These are phyloP conservation scores for Mentha longifolia DNA, from an alignment of 257 asterid species.

Conservation along the genomic window DNA sequence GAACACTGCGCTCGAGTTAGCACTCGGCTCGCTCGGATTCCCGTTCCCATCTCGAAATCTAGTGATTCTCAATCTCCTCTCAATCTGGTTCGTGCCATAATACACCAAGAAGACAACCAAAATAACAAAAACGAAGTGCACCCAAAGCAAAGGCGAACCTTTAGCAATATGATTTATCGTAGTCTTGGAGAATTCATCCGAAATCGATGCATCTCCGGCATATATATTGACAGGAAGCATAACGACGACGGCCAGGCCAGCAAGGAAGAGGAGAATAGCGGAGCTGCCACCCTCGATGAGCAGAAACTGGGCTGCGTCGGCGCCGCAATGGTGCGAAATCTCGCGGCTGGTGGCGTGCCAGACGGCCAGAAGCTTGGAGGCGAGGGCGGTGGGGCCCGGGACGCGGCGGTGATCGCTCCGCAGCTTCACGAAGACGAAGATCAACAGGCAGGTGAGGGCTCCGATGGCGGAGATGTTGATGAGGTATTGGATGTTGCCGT, in stretches of 20 bases:
- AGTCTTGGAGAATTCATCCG: conserved; percentile 89
- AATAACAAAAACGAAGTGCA: conserved; percentile 83
- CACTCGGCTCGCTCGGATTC: conserved; percentile 70
- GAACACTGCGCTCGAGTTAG: conserved; percentile 77
- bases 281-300: conserved; percentile 93
- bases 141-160: conserved; percentile 94
- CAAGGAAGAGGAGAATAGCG: conserved; percentile 68
- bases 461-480: conserved; percentile 92
- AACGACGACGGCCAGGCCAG: conserved; percentile 59
- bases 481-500: conserved; percentile 91
- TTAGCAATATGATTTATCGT: conserved; percentile 78
- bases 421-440: conserved; percentile 88
- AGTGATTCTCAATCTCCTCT: conserved; percentile 70
- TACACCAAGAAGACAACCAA: conserved; percentile 78
- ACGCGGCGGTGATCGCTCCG: conserved; percentile 98
- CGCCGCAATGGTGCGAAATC: conserved; percentile 94
- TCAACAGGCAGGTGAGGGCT: conserved; percentile 80
- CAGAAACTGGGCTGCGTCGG: conserved; percentile 95
- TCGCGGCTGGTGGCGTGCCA: conserved; percentile 98
- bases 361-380: conserved; percentile 88
- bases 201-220: conserved; percentile 71
- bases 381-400: conserved; percentile 85
- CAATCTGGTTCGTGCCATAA: conserved; percentile 74
- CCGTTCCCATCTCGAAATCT: conserved; percentile 85
- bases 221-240: conserved; percentile 79